phyloP scores from a whole-genome alignment of 768 basidiomycete species.

The Suillus sp. region DNA sequence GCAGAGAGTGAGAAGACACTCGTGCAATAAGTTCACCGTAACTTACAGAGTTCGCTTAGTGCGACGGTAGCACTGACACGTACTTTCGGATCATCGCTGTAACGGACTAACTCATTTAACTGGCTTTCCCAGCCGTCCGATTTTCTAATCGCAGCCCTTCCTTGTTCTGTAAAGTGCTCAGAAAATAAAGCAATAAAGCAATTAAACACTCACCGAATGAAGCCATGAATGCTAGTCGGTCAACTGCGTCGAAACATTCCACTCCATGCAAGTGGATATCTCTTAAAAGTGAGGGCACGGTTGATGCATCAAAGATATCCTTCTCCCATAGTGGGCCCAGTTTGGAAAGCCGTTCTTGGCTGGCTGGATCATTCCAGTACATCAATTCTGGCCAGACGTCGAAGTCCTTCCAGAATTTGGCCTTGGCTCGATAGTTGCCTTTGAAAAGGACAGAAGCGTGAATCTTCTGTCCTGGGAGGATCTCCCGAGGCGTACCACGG shows the following conservation, averaged over 20 bases:
- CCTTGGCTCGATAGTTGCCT: constrained; percentile 12
- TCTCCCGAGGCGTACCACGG: constrained; percentile 4
- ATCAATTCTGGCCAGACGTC: constrained; percentile 15
- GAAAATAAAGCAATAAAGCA: not conserved
- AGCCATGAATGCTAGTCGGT: constrained; percentile 16
- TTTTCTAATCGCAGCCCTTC: constrained; percentile 5
- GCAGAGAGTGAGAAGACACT: not conserved
- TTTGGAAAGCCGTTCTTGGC: constrained; percentile 14
- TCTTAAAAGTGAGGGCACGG: constrained; percentile 7
- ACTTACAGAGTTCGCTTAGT: constrained; percentile 9
- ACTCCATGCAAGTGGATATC: constrained; percentile 5
- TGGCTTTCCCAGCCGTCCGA: not conserved
- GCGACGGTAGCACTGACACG: constrained; percentile 10
- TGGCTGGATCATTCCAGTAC: constrained; percentile 19
- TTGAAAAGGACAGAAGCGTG: constrained; percentile 19
- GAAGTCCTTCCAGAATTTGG: constrained; percentile 14
- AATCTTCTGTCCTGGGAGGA: constrained; percentile 17
- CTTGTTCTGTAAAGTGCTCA: constrained; percentile 4
- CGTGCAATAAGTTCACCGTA: not conserved
- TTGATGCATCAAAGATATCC: constrained; percentile 13
- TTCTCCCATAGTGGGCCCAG: constrained; percentile 16
- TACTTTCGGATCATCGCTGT: constrained; percentile 6
- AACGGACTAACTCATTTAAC: not conserved
- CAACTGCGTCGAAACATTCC: constrained; percentile 11
- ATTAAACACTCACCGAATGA: constrained; percentile 10